Percentiles rank a stretch among this genome's conserved stretches.
Conservation (phyloP, 768 basidiomycete genomes). For the Galerina sulciceps region DNA sequence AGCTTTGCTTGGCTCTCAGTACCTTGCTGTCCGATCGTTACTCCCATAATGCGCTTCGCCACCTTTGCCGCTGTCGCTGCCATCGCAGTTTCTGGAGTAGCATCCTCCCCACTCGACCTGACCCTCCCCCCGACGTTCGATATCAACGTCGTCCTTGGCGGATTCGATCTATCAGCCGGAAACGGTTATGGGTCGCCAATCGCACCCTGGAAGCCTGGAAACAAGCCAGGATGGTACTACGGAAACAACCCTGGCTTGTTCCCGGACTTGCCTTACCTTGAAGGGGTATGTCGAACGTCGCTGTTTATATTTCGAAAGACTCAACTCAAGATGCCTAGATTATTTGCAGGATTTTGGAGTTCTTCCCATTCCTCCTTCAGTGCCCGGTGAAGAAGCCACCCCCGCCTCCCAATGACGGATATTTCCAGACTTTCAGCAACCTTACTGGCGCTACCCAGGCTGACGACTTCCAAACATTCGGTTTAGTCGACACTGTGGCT, state of each 20-base stretch:
- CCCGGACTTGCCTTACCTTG: conserved; percentile 32
- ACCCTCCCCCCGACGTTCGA: conserved; percentile 10
- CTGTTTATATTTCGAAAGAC: background rate
- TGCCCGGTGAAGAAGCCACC: conserved; percentile 32
- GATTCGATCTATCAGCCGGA: conserved; percentile 28
- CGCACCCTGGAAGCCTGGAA: conserved; percentile 37
- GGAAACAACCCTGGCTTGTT: conserved; percentile 33
- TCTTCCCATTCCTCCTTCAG: conserved; percentile 39
- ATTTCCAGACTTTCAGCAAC: conserved; percentile 42
- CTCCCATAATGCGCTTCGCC: conserved; percentile 31
- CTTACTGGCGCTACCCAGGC: conserved; percentile 47
- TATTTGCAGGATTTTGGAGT: conserved; percentile 39
- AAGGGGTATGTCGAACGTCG: conserved; percentile 27
- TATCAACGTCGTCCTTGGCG: conserved; percentile 19
- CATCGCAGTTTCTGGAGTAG: conserved; percentile 28
- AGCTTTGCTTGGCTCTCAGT: background rate
- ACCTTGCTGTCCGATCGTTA: background rate
- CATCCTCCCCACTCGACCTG: conserved; percentile 18
- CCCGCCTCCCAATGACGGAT: conserved; percentile 28
- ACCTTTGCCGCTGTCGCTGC: conserved; percentile 26
- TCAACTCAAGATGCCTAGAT: conserved; percentile 25
- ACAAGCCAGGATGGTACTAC: conserved; percentile 48
- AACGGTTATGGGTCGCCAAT: conserved; percentile 43
- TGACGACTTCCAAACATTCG: conserved; percentile 44
- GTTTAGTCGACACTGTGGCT: conserved; percentile 45